Conservation (phyloP, 306 rosid genomes). For the Fragaria nilgerrensis region DNA sequence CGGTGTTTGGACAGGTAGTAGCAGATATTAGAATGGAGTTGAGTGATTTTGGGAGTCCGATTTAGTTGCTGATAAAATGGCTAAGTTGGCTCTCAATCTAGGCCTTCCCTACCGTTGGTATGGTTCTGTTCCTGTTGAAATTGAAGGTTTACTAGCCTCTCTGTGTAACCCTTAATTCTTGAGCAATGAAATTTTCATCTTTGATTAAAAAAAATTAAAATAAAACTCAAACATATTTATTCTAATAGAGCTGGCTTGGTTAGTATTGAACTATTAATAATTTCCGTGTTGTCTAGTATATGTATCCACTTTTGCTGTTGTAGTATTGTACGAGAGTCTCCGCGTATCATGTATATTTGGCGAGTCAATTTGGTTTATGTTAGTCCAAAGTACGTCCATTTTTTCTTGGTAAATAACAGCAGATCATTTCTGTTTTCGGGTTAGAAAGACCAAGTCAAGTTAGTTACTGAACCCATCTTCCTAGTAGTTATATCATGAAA, state of each 20-base stretch:
- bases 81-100: too few relatives aligned
- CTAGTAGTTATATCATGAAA: not conserved
- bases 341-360: not conserved
- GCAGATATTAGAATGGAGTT: too few relatives aligned
- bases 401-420: not conserved
- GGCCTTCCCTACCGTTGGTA: too few relatives aligned
- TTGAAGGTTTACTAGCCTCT: too few relatives aligned
- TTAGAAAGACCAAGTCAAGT: not conserved
- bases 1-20: too few relatives aligned
- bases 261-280: not conserved
- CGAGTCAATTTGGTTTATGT: not conserved
- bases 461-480: not conserved
- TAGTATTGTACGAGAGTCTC: not conserved
- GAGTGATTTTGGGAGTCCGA: too few relatives aligned
- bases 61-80: too few relatives aligned
- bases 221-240: not conserved
- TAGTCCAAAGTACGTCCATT: not conserved
- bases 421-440: not conserved
- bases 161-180: too few relatives aligned
- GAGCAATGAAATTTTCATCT: too few relatives aligned
- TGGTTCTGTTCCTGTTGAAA: too few relatives aligned
- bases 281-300: not conserved
- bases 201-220: too few relatives aligned
- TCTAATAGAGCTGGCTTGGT: not conserved
- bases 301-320: not conserved